Conservation (phyloP, 2,329 filamentous ascomycete species). For the Myriosclerotinia duriaeana region DNA sequence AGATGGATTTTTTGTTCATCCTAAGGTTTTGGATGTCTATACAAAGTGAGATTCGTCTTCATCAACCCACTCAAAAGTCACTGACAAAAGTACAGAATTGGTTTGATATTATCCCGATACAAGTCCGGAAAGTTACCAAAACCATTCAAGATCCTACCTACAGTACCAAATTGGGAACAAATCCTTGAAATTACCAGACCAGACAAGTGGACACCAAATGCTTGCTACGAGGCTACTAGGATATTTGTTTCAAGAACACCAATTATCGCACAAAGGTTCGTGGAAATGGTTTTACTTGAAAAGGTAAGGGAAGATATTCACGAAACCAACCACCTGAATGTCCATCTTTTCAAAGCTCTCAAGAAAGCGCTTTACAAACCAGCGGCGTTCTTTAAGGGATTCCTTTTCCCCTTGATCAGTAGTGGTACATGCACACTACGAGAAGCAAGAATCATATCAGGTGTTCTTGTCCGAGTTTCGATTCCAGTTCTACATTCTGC, state of each 20-base stretch:
- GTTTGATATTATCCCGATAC: conserved; percentile 84
- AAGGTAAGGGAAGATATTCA: conserved; percentile 91
- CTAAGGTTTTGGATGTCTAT: conserved; percentile 92
- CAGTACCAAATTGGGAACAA: conserved; percentile 87
- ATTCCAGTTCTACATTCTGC: conserved; percentile 91
- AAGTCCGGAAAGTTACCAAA: conserved; percentile 97
- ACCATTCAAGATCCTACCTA: conserved; percentile 94
- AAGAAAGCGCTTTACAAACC: conserved; percentile 95
- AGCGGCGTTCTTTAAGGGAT: conserved; percentile 92
- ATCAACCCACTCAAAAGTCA: not conserved
- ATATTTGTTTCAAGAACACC: conserved; percentile 89
- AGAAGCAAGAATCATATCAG: conserved; percentile 88
- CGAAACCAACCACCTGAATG: conserved; percentile 91
- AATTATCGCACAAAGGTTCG: conserved; percentile 75
- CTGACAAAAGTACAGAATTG: conserved; percentile 57
- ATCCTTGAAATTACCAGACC: conserved; percentile 83
- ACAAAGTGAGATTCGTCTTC: conserved; percentile 60
- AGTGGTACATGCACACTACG: conserved; percentile 86
- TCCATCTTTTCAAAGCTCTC: conserved; percentile 89
- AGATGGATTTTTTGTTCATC: conserved; percentile 81
- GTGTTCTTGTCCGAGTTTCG: conserved; percentile 78
- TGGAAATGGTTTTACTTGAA: conserved; percentile 83
- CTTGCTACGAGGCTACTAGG: conserved; percentile 83
- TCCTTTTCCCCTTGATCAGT: conserved; percentile 85
- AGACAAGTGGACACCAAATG: conserved; percentile 72